Conservation (phyloP, 495 filamentous ascomycete genomes). For the Clohesyomyces aquaticus region DNA sequence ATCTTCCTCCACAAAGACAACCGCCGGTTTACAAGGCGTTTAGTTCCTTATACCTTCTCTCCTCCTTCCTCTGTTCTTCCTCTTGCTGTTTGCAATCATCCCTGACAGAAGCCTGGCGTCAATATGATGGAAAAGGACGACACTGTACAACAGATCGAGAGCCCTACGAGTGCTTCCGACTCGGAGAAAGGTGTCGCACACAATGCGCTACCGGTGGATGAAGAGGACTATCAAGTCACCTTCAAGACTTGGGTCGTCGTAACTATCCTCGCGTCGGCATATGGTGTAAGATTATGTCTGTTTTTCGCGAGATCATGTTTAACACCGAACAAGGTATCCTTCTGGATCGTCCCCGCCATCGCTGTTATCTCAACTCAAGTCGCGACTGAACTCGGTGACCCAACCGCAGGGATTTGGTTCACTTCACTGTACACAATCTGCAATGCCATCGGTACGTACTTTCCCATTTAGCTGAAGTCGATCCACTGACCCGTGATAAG, state of each 20-base stretch:
- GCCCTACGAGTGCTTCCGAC: too few relatives aligned
- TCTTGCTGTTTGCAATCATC: too few relatives aligned
- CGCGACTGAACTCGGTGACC: constrained; percentile 25
- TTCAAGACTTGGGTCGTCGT: constrained; percentile 34
- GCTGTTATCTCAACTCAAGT: constrained; percentile 16
- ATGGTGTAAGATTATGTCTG: constrained; percentile 18
- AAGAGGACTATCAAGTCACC: constrained; percentile 24
- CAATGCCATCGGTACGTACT: constrained; percentile 16
- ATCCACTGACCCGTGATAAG: background rate
- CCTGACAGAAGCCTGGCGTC: too few relatives aligned
- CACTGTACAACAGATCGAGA: too few relatives aligned
- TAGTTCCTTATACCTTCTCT: too few relatives aligned
- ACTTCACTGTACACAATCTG: constrained; percentile 26
- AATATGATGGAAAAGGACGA: too few relatives aligned
- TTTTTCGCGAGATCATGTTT: background rate
- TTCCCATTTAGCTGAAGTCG: background rate
- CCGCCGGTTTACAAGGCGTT: too few relatives aligned
- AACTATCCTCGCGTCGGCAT: constrained; percentile 11
- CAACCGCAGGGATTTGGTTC: constrained; percentile 14
- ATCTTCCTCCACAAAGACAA: too few relatives aligned
- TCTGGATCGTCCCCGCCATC: constrained; percentile 20
- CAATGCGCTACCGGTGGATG: constrained; percentile 3
- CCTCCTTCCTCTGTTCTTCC: too few relatives aligned
- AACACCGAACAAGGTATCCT: constrained; percentile 38
- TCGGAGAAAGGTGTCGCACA: constrained; percentile 14